A percentile compares a stretch with the other conserved stretches of the same genome.
Evolutionary conservation across 106 monocot species (phyloP).

Genomic region (Posidonia australis): DNA sequence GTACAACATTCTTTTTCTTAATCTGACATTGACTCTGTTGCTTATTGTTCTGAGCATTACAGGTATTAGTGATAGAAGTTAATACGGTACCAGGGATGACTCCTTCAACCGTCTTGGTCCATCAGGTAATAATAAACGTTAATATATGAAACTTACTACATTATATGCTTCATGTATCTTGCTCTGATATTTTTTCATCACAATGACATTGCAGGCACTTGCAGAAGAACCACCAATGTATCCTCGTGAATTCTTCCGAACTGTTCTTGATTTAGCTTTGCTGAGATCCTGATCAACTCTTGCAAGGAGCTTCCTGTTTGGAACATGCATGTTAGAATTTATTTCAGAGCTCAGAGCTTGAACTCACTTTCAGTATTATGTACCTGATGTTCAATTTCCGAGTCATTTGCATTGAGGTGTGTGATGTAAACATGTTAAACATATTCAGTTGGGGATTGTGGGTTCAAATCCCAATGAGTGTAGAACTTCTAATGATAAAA

Average conservation of each 20-base stretch:
- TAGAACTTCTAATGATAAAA: too few species aligned
- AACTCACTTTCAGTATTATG: too few species aligned
- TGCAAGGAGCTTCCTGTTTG: too few species aligned
- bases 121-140: conserved; percentile 49
- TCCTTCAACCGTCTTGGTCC: conserved; percentile 86
- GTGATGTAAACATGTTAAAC: too few species aligned
- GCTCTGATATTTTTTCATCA: neutral
- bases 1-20: neutral
- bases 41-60: neutral
- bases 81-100: conserved; percentile 96
- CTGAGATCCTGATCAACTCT: conserved; percentile 24
- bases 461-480: too few species aligned
- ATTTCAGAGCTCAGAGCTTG: too few species aligned
- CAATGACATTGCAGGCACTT: conserved; percentile 46
- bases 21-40: neutral
- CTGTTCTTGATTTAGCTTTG: conserved; percentile 50
- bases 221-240: conserved; percentile 70
- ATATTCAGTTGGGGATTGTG: neutral
- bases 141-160: too few species aligned
- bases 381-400: too few species aligned
- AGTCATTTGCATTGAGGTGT: too few species aligned
- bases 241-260: conserved; percentile 59
- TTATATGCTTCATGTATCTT: neutral
- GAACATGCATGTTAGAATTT: too few species aligned
- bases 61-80: conserved; percentile 86